phyloP scores from a whole-genome alignment of 495 filamentous ascomycete species.

The Aspergillus avenaceus region DNA sequence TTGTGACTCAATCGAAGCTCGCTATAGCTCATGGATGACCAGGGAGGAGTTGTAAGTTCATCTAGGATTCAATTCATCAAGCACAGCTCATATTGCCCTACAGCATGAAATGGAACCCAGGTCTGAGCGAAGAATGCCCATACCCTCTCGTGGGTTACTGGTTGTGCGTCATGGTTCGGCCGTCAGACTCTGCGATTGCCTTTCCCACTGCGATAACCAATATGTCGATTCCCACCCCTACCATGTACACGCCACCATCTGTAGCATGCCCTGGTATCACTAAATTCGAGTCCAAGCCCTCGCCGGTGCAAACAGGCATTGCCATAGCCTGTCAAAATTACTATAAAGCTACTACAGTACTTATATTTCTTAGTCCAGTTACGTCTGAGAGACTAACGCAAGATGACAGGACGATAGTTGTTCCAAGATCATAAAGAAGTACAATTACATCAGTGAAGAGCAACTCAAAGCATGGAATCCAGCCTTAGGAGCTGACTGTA shows the following conservation, averaged over 20 bases:
- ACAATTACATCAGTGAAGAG: not conserved
- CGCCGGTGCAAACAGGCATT: conserved; percentile 20
- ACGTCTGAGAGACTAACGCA: not conserved
- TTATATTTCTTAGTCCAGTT: too few species aligned
- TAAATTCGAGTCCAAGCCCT: conserved; percentile 1
- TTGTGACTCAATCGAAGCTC: conserved; percentile 16
- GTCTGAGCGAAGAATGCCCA: conserved; percentile 2
- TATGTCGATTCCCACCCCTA: not conserved
- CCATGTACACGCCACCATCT: not conserved
- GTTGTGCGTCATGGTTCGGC: conserved; percentile 6
- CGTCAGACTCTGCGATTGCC: not conserved
- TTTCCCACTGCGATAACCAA: conserved; percentile 1
- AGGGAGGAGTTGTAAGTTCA: conserved; percentile 6
- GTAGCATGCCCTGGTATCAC: not conserved
- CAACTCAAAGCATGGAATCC: conserved; percentile 18
- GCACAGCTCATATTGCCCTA: not conserved
- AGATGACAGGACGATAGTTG: conserved; percentile 10
- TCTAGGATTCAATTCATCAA: too few species aligned
- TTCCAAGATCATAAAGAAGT: not conserved
- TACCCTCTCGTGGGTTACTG: conserved; percentile 7
- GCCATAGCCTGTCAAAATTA: conserved; percentile 13
- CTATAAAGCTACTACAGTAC: conserved; percentile 11
- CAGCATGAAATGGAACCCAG: conserved; percentile 15
- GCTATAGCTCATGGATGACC: conserved; percentile 2
- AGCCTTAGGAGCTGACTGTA: conserved; percentile 14